phyloP scores from a whole-genome alignment of 2,329 filamentous ascomycete species.

The Penicillium sp. region DNA sequence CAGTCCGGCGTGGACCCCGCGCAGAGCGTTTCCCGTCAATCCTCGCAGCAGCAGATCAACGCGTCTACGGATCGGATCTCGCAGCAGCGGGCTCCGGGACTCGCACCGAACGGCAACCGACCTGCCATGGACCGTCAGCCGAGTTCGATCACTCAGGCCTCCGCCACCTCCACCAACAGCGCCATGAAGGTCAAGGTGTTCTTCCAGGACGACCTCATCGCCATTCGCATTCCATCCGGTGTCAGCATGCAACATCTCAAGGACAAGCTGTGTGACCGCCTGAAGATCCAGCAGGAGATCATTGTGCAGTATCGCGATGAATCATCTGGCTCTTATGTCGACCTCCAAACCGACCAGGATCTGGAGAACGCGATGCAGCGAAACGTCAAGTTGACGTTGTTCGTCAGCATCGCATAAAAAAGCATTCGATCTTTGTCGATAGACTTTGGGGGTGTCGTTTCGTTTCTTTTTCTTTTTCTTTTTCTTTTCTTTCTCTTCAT shows the following conservation, averaged over 20 bases:
- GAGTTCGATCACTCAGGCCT: conserved; percentile 55
- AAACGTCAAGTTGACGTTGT: conserved; percentile 84
- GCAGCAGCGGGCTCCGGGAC: conserved; percentile 43
- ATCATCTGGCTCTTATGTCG: conserved; percentile 70
- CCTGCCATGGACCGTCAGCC: conserved; percentile 51
- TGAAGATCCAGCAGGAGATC: conserved; percentile 76
- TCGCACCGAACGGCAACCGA: conserved; percentile 33
- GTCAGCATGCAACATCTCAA: conserved; percentile 76
- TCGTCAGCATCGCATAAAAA: conserved; percentile 51
- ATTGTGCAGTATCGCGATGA: conserved; percentile 87
- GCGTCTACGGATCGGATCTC: conserved; percentile 42
- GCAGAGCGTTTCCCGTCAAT: conserved; percentile 64
- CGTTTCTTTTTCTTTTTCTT: too few relatives aligned
- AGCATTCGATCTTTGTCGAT: conserved; percentile 15
- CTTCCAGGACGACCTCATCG: conserved; percentile 88
- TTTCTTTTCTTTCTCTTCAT: neutral
- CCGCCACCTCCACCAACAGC: conserved; percentile 41
- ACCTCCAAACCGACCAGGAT: conserved; percentile 76
- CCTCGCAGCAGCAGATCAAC: conserved; percentile 65
- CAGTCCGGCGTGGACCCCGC: conserved; percentile 65
- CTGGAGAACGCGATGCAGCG: conserved; percentile 76
- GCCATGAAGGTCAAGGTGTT: conserved; percentile 93
- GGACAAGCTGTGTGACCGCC: conserved; percentile 79
- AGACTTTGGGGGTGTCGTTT: conserved; percentile 4
- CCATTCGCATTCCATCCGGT: conserved; percentile 82